Conservation (phyloP, 139 green algal species). For the Nannochloris sp. region DNA sequence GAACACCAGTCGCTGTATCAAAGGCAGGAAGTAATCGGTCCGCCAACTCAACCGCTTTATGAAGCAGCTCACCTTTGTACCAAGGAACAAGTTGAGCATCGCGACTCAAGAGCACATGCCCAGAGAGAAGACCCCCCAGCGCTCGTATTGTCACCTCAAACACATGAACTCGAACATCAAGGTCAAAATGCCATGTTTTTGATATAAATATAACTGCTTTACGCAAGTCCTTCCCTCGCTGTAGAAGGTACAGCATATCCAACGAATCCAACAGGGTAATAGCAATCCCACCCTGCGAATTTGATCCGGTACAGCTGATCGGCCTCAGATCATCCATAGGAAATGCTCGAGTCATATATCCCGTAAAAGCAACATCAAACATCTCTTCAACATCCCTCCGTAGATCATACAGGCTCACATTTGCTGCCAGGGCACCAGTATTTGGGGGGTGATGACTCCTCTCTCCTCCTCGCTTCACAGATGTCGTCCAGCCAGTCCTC, state of each 20-base stretch:
- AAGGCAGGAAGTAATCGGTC: slow-evolving; percentile 75
- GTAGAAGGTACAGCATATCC: slow-evolving; percentile 63
- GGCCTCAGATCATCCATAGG: slow-evolving; percentile 75
- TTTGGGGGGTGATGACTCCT: too few species aligned
- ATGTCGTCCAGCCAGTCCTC: too few species aligned
- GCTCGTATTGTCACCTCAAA: slow-evolving; percentile 65
- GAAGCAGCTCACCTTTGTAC: slow-evolving; percentile 53
- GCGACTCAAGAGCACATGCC: slow-evolving; percentile 29
- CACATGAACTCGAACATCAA: slow-evolving; percentile 41
- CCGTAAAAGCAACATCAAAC: slow-evolving; percentile 53
- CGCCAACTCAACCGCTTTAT: slow-evolving; percentile 48
- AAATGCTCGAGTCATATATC: slow-evolving; percentile 69
- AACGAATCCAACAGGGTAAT: slow-evolving; percentile 77
- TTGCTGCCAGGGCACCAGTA: too few species aligned
- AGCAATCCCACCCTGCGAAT: slow-evolving; percentile 74
- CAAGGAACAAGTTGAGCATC: slow-evolving; percentile 8
- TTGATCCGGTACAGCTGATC: slow-evolving; percentile 52
- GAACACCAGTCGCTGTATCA: slow-evolving; percentile 62
- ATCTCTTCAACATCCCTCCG: slow-evolving; percentile 31
- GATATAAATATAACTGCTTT: slow-evolving; percentile 40
- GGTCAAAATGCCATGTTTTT: slow-evolving; percentile 38
- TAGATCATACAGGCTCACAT: too few species aligned
- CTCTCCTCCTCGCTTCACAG: too few species aligned
- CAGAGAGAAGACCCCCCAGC: slow-evolving; percentile 42
- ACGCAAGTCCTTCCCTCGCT: slow-evolving; percentile 21